Percentiles rank a stretch among this genome's conserved stretches.
Evolutionary conservation across 192 early-diverging fungal species (phyloP).

Genomic region (Umbelopsis vinacea): DNA sequence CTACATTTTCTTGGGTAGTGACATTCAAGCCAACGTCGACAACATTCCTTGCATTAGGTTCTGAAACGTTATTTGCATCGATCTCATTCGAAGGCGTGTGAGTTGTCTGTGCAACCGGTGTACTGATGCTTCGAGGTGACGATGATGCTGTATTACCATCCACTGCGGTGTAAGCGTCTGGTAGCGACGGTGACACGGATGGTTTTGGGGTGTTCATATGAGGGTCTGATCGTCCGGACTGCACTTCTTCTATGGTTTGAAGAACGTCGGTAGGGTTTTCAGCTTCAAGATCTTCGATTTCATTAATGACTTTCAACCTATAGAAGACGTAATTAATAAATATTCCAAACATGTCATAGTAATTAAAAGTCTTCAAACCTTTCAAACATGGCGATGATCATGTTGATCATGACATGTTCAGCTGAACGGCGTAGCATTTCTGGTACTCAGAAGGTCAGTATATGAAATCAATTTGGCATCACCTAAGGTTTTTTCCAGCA

Average conservation of each 20-base stretch:
- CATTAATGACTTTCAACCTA: constrained; percentile 40
- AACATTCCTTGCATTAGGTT: not conserved
- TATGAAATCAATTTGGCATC: not conserved
- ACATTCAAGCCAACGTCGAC: constrained; percentile 12
- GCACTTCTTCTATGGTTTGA: constrained; percentile 1
- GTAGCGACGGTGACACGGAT: constrained; percentile 20
- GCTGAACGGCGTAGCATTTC: constrained; percentile 78
- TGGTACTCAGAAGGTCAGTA: constrained; percentile 26
- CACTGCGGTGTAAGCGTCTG: not conserved
- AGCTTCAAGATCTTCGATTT: constrained; percentile 29
- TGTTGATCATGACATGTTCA: constrained; percentile 77
- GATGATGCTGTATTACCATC: constrained; percentile 1
- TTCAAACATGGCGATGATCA: constrained; percentile 78
- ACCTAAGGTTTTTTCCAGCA: not conserved
- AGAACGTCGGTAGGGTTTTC: constrained; percentile 21
- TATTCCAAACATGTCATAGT: not conserved
- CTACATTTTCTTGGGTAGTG: not conserved
- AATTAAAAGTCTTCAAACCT: constrained; percentile 45
- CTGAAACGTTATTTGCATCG: not conserved
- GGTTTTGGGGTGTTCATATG: constrained; percentile 40
- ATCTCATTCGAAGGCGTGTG: not conserved
- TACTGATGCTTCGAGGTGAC: not conserved
- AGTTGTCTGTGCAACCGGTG: not conserved
- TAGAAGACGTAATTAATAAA: not conserved
- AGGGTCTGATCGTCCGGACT: constrained; percentile 6